phyloP scores from a whole-genome alignment of 2,329 filamentous ascomycete genomes.

The Fusarium tuaranense region DNA sequence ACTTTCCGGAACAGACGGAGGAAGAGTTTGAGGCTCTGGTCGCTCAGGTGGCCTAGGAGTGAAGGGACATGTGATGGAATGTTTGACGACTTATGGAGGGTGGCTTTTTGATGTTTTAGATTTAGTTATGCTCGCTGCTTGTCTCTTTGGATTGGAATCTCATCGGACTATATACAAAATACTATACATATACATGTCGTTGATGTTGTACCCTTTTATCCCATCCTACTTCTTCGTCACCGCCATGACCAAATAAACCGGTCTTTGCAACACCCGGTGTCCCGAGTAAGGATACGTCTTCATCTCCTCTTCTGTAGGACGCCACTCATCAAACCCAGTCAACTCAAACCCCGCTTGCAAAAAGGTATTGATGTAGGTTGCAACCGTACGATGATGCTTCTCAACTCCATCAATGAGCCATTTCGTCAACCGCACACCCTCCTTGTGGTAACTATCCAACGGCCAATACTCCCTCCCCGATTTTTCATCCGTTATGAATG shows the following conservation, averaged over 20 bases:
- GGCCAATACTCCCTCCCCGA: background rate
- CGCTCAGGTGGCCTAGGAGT: slow-evolving; percentile 21
- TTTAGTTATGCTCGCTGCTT: background rate
- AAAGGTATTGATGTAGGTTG: background rate
- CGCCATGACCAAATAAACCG: background rate
- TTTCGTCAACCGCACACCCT: background rate
- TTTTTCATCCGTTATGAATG: background rate
- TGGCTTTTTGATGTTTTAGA: background rate
- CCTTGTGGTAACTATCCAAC: background rate
- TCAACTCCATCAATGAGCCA: background rate
- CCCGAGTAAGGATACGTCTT: background rate
- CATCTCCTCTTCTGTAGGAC: background rate
- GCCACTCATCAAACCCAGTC: background rate
- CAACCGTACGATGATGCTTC: background rate
- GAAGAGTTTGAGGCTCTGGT: slow-evolving; percentile 36
- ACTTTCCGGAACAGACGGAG: slow-evolving; percentile 31
- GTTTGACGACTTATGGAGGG: background rate
- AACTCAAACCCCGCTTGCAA: background rate
- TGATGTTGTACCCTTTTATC: background rate
- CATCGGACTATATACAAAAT: background rate
- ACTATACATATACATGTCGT: background rate
- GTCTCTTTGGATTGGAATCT: background rate
- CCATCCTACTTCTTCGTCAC: background rate
- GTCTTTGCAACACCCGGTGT: background rate
- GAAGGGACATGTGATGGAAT: background rate